Evolutionary conservation across 2,329 filamentous ascomycete species (phyloP), one percentile per base, ranked within the genome.

Genomic region (Juglanconis oblonga): DNA sequence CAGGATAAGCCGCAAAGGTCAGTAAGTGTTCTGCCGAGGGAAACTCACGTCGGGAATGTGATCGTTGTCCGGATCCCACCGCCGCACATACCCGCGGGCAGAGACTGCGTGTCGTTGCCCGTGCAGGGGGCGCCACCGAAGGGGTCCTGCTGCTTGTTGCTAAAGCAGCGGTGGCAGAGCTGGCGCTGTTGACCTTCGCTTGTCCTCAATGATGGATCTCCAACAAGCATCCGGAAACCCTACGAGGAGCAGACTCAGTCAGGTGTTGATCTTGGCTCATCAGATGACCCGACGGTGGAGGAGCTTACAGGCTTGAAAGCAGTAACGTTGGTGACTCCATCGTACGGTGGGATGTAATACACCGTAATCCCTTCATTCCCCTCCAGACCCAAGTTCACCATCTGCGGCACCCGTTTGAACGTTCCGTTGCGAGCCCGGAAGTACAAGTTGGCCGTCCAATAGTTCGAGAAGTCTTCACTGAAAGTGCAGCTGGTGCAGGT

Each of bases 241-340:
- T 74, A 24, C 24, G 24, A 24, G 24, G 24, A 24, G 24, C 24
- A 24, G 24, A 24, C 24, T 24, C 24, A 24, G 24, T 24, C 24
- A 24, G 24, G 24, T 24, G 24, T 24, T 24, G 24, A 24, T 24
- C 24, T 2, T 24, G 24, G 24, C 24, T 24, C 24, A 24, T 24
- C 2, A 24, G 24, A 2, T 24, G 24, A 24, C 24, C 24, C 2
- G 24, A 24, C 67, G 52, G 67, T 64, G 77, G 71, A 86, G 87
- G 74, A 87, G 88, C 58, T 79, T 82, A 69, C 79, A 58, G 72
- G 71, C 65, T 74, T 72, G 68, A 76, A 76, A n/a, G 74, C 73
- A 13, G 72, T 76, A 45, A 76, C 47, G 29, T 60, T 60, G 31
- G 36, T 33, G n/a, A 29, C 13, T 29, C 44, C 40, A n/a, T 60